These are phyloP conservation scores for Pythium dissimile DNA, from an alignment of 352 stramenopile genomes.

Conservation along the genomic window DNA sequence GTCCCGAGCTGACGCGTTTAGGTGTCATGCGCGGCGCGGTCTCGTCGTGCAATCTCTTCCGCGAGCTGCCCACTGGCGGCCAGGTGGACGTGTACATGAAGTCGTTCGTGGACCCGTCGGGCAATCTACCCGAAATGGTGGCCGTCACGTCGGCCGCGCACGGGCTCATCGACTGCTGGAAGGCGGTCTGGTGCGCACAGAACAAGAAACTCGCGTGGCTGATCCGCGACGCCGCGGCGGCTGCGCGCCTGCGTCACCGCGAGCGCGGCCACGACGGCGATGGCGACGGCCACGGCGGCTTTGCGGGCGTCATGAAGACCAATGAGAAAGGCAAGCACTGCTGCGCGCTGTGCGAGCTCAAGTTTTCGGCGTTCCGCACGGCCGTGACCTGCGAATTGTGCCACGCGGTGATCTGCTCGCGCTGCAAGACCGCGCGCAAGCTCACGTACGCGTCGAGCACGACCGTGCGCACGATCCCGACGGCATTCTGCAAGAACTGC, in stretches of 20 bases:
- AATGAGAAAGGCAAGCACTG: slow-evolving; percentile 16
- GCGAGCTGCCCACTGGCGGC: slow-evolving; percentile 13
- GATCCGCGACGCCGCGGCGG: neutral
- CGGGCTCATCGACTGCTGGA: slow-evolving; percentile 25
- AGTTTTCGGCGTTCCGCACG: slow-evolving; percentile 14
- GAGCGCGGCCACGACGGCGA: slow-evolving; percentile 34
- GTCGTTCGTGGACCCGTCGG: slow-evolving; percentile 16
- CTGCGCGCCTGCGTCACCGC: slow-evolving; percentile 12
- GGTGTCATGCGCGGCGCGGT: slow-evolving; percentile 11
- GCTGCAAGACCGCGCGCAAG: slow-evolving; percentile 17
- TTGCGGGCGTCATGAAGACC: slow-evolving; percentile 12
- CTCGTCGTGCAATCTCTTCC: slow-evolving; percentile 13
- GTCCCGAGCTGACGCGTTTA: neutral
- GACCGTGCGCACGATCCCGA: slow-evolving; percentile 11
- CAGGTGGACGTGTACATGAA: slow-evolving; percentile 31
- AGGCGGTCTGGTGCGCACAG: slow-evolving; percentile 25
- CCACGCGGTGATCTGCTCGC: slow-evolving; percentile 11
- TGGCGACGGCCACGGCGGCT: slow-evolving; percentile 24
- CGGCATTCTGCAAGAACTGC: slow-evolving; percentile 12
- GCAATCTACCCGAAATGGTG: slow-evolving; percentile 9
- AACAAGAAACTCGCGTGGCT: slow-evolving; percentile 34
- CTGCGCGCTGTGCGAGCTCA: slow-evolving; percentile 7
- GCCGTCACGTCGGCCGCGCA: slow-evolving; percentile 18
- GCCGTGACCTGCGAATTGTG: slow-evolving; percentile 14
- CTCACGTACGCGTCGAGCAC: slow-evolving; percentile 11